Percentiles rank a stretch among this genome's conserved stretches.
Conservation (phyloP, 2,329 filamentous ascomycete species). For the Exophiala sp. region DNA sequence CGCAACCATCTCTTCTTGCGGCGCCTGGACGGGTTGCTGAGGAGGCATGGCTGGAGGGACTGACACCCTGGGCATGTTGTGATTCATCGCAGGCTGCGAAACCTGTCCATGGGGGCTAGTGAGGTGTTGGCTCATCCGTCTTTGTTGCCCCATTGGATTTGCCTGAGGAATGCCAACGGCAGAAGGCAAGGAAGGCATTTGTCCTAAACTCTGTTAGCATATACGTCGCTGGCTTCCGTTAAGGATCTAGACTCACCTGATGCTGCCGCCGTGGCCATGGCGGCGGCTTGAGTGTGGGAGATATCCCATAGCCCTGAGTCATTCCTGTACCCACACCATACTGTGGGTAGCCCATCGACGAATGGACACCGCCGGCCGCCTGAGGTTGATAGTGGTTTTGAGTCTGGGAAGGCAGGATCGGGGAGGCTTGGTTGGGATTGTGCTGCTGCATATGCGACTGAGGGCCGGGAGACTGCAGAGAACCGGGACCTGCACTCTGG, state of each 20-base stretch:
- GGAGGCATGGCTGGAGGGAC: conserved; percentile 45
- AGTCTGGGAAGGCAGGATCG: conserved; percentile 70
- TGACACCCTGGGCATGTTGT: conserved; percentile 50
- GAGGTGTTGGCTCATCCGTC: conserved; percentile 68
- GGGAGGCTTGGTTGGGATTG: conserved; percentile 63
- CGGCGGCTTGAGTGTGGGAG: conserved; percentile 79
- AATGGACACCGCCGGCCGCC: conserved; percentile 54
- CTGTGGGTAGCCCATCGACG: conserved; percentile 74
- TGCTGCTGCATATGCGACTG: conserved; percentile 58
- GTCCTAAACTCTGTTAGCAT: conserved; percentile 25
- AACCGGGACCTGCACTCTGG: conserved; percentile 43
- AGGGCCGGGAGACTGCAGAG: conserved; percentile 67
- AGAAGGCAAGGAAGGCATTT: conserved; percentile 35
- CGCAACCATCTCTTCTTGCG: conserved; percentile 68
- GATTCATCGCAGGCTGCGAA: conserved; percentile 70
- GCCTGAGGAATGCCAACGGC: conserved; percentile 49
- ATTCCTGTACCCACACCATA: conserved; percentile 70
- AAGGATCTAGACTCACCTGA: conserved; percentile 59
- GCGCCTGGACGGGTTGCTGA: conserved; percentile 55
- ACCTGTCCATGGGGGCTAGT: conserved; percentile 68
- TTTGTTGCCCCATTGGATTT: conserved; percentile 51
- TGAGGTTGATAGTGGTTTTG: conserved; percentile 60
- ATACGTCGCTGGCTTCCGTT: background rate
- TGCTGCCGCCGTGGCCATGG: conserved; percentile 89
- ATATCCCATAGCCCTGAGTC: conserved; percentile 68